Conservation (phyloP, 768 basidiomycete species). For the Kwoniella pini region DNA sequence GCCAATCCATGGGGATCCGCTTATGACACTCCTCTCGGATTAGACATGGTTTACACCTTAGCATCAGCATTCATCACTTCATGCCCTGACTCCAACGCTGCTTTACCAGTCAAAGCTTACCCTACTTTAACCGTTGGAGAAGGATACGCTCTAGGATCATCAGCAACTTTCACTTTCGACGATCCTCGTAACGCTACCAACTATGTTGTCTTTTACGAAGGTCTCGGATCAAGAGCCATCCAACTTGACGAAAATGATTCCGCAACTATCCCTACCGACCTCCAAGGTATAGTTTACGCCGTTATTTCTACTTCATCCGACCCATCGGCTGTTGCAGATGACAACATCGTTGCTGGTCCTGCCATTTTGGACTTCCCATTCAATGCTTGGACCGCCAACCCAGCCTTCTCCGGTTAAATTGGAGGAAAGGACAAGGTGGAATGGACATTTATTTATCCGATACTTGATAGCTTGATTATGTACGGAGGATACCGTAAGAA, state of each 20-base stretch:
- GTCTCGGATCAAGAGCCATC: conserved; percentile 32
- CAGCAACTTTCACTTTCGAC: conserved; percentile 61
- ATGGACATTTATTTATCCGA: too few species aligned
- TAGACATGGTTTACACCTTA: conserved; percentile 60
- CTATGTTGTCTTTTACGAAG: conserved; percentile 45
- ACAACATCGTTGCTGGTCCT: conserved; percentile 64
- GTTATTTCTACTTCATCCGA: conserved; percentile 35
- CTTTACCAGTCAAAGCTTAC: conserved; percentile 61
- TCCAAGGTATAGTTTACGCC: conserved; percentile 44
- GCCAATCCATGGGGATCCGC: conserved; percentile 58
- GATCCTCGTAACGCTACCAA: conserved; percentile 49
- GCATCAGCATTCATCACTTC: conserved; percentile 59
- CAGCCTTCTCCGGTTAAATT: conserved; percentile 27
- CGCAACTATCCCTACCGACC: conserved; percentile 35
- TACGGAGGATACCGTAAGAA: too few species aligned
- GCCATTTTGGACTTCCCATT: conserved; percentile 55
- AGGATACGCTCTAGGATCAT: conserved; percentile 31
- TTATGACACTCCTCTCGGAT: conserved; percentile 61
- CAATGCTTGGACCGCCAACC: conserved; percentile 30
- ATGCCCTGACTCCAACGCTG: conserved; percentile 63
- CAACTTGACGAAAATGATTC: conserved; percentile 33
- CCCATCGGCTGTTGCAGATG: conserved; percentile 54
- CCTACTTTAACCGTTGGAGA: conserved; percentile 56
- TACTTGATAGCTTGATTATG: too few species aligned
- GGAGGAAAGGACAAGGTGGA: too few species aligned